Evolutionary conservation across 2,329 filamentous ascomycete genomes (phyloP), one percentile per base, ranked within the genome.

Genomic region (Neocucurbitaria cava): DNA sequence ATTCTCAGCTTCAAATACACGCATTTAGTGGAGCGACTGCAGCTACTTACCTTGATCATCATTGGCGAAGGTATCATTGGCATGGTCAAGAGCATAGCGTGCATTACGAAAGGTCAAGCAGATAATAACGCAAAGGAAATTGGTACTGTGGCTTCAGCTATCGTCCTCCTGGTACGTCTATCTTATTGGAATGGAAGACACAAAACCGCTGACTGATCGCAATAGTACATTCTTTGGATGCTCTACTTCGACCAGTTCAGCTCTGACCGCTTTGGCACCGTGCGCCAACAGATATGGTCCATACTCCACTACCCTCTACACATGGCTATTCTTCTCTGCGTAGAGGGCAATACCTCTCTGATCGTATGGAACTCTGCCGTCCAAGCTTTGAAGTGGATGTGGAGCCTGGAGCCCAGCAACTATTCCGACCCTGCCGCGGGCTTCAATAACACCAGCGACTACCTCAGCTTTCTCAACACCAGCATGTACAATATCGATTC

Each of bases 21-120:
- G 0, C 84, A 87, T 62, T 70, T 88, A 30, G 83, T 84, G 49
- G 83, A 85, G 61, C 79, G 86, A 6, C 79, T 88, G 76, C 81
- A 81, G 5, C 77, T 87, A 1, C 76, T 88, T 49, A 88, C 85
- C 0, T 76, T 87, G 36, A 87, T 88, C 56, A 84, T 88, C 49
- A 80, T 88, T 45, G 86, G 86, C 15, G 85, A 88, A 63, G 85
- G 85, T 35, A 82, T 87, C 26, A 85, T 87, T 23, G 80, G 83
- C 5, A 74, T 87, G 49, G 79, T 79, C 36, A 78, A 80, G 61
- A 49, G 59, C 28, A 54, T 68, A 3, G 58, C 65, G 3, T 64
- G 62, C 23, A 68, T 70, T 17, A 63, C 58, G 5, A 68, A 66
- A 28, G 57, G 58, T 4, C 62, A 66, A 20, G 44, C 52, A 3